Evolutionary conservation across 768 basidiomycete species (phyloP).

Genomic region (Arthromyces matolae): DNA sequence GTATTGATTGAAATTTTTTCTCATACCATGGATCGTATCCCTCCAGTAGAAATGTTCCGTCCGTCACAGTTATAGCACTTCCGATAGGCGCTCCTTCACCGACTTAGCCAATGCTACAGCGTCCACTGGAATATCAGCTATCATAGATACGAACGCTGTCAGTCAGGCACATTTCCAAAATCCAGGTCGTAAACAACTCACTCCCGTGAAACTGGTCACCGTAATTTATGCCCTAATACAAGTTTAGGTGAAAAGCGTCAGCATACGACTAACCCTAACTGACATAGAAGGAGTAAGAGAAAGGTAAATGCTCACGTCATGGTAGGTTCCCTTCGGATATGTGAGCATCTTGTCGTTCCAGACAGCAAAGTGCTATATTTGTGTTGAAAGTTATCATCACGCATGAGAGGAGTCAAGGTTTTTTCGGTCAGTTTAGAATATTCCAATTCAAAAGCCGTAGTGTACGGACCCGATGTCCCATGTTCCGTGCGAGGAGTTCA

Average conservation of each 20-base stretch:
- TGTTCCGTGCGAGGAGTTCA: constrained; percentile 37
- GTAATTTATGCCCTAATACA: constrained; percentile 17
- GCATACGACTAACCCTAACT: constrained; percentile 3
- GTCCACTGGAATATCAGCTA: constrained; percentile 53
- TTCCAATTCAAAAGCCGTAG: constrained; percentile 1
- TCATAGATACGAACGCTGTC: background rate
- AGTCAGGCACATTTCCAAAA: background rate
- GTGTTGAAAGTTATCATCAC: background rate
- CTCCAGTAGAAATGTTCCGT: background rate
- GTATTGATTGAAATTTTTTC: background rate
- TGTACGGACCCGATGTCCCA: constrained; percentile 35
- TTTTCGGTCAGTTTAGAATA: background rate
- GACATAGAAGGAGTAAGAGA: constrained; percentile 2
- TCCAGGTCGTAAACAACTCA: constrained; percentile 12
- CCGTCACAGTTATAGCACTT: background rate
- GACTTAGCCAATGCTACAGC: constrained; percentile 53
- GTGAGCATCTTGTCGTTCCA: constrained; percentile 60
- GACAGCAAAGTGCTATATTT: constrained; percentile 50
- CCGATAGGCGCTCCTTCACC: constrained; percentile 51
- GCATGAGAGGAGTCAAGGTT: background rate
- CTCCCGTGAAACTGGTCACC: constrained; percentile 20
- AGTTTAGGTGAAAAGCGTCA: background rate
- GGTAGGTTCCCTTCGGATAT: constrained; percentile 27
- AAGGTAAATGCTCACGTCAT: constrained; percentile 20
- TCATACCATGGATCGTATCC: constrained; percentile 5